Base-by-base conservation (phyloP, 345 rosid genomes). In the Eucalyptus dawsonii region DNA sequence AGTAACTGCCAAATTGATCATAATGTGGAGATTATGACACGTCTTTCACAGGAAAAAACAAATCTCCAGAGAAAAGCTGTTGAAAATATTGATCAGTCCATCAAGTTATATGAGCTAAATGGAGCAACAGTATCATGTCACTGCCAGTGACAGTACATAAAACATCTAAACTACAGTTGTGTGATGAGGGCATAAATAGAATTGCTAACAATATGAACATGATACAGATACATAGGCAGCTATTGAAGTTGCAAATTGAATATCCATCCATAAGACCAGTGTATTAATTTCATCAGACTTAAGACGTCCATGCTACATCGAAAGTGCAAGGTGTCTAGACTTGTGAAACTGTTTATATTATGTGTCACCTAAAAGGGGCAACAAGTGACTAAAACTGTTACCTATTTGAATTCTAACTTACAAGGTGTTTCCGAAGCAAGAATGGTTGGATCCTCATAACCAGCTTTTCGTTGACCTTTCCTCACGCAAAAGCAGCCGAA, bases 381-480 rank as follows among this genome's bases (percentile, higher is more conserved):
- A 9, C 3, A 7, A 19, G 24, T 12, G 27, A 86, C 87, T 86
- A 9, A 49, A 29, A 47, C 42, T 29, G 44, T 49, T 37, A 50
- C 15, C 86, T 13, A 50, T 49, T 49, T n/a, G 24, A 37, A 72
- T 72, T 19, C 81, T 86, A 12, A 94, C 99, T 95, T 94, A 97
- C 99, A 97, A 21, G 93, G 94, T 89, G 98, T 97, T 91, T 95
- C 94, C 21, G 98, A 93, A 88, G 98, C 97, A 93, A 97, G 99
- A 81, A 90, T 89, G 90, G 65, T 67, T 29, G 93, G 94, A 58
- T 95, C 96, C 90, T 94, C 97, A 86, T 87, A 80, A 34, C 94
- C 95, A 56, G 12, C 91, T 85, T 87, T 89, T 50, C 87, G 88
- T 89, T 87, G 91, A 53, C 89, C 24, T 89, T 91, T 91, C 91